These are phyloP conservation scores for Phylloporus arenicola DNA, from an alignment of 768 basidiomycete genomes.

Conservation along the genomic window DNA sequence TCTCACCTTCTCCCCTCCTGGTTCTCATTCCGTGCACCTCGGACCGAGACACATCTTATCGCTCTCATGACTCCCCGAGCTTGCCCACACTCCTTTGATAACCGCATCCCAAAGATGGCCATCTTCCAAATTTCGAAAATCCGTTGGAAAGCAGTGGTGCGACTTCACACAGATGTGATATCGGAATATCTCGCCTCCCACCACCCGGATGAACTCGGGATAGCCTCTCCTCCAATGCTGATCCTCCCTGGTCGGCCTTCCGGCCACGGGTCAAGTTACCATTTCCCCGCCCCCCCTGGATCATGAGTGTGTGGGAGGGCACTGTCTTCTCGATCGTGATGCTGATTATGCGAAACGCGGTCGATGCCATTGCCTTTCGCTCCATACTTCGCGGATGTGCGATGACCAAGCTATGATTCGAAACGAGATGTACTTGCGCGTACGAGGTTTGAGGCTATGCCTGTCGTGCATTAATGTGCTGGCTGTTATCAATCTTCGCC, in stretches of 20 bases:
- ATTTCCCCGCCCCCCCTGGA: neutral
- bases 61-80: neutral
- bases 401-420: neutral
- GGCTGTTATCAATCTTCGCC: neutral
- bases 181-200: neutral
- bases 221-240: neutral
- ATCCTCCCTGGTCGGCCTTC: neutral
- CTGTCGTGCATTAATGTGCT: neutral
- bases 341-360: conserved; percentile 5
- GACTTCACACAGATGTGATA: neutral
- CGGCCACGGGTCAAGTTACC: conserved; percentile 8
- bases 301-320: conserved; percentile 1
- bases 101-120: conserved; percentile 12
- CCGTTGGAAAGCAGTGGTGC: conserved; percentile 3
- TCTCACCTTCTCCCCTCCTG: neutral
- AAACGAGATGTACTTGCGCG: too few relatives aligned
- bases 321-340: conserved; percentile 8
- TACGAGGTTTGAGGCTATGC: conserved; percentile 1
- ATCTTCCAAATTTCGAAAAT: neutral
- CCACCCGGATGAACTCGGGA: conserved; percentile 8
- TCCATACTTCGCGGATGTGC: conserved; percentile 22
- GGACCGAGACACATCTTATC: conserved; percentile 22
- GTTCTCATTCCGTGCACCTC: conserved; percentile 11
- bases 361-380: neutral
- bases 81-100: conserved; percentile 6